phyloP scores from a whole-genome alignment of 2,329 filamentous ascomycete species.

The Chaetomiaceae sp. region DNA sequence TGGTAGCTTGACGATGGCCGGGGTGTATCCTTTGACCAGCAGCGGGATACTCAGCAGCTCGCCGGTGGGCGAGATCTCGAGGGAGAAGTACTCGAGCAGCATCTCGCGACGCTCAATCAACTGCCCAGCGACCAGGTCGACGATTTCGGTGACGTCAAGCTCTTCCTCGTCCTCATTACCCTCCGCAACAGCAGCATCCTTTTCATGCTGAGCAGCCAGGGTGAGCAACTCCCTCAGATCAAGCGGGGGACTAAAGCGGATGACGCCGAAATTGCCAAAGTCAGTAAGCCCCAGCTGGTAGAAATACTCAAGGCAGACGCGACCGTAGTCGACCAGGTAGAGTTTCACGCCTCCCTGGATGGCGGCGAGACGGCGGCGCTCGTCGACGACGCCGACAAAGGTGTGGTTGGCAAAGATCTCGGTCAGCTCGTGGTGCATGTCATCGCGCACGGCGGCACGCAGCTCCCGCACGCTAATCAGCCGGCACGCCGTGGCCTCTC shows the following conservation, averaged over 20 bases:
- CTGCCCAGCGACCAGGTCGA: conserved; percentile 60
- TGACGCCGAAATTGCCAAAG: conserved; percentile 88
- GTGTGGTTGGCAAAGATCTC: conserved; percentile 84
- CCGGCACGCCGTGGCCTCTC: conserved; percentile 63
- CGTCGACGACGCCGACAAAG: conserved; percentile 90
- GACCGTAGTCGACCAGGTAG: conserved; percentile 88
- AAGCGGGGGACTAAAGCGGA: conserved; percentile 74
- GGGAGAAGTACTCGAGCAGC: conserved; percentile 86
- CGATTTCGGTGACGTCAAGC: conserved; percentile 63
- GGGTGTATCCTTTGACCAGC: conserved; percentile 82
- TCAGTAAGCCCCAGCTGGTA: conserved; percentile 94
- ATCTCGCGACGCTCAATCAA: conserved; percentile 76
- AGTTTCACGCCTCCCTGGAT: conserved; percentile 91
- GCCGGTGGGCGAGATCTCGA: conserved; percentile 75
- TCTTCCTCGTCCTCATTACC: conserved; percentile 40
- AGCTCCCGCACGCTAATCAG: conserved; percentile 83
- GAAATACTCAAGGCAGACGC: conserved; percentile 82
- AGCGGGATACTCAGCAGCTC: conserved; percentile 76
- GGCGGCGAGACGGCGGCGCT: conserved; percentile 78
- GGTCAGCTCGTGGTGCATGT: conserved; percentile 79
- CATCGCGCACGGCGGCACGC: conserved; percentile 71
- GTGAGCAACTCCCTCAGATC: conserved; percentile 64
- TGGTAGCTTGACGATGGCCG: conserved; percentile 79
- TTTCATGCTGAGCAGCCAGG: conserved; percentile 69
- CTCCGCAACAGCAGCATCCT: conserved; percentile 36